Conservation (phyloP, 2,329 filamentous ascomycete species). For the Simplicillium aogashimaense region DNA sequence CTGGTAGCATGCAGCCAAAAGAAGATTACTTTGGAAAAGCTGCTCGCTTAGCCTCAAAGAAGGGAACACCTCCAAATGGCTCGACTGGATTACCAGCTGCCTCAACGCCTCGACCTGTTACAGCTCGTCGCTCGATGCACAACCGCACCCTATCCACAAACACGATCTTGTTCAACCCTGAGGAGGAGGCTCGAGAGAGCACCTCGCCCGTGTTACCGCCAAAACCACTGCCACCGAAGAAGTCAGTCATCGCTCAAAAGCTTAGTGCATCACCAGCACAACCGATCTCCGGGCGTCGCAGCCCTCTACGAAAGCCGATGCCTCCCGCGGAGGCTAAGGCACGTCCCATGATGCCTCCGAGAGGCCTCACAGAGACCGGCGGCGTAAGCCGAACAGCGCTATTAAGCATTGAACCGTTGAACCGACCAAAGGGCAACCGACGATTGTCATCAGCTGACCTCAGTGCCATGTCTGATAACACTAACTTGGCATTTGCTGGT, state of each 20-base stretch:
- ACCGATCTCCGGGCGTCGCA: conserved; percentile 15
- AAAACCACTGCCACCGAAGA: conserved; percentile 25
- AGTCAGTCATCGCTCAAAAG: conserved; percentile 20
- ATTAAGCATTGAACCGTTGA: conserved; percentile 37
- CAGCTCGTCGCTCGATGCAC: conserved; percentile 40
- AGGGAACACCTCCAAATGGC: conserved; percentile 21
- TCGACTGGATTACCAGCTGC: conserved; percentile 14
- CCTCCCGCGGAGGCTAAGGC: conserved; percentile 39
- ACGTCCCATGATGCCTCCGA: conserved; percentile 43
- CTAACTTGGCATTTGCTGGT: conserved; percentile 42
- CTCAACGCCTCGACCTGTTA: conserved; percentile 18
- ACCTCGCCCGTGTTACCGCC: conserved; percentile 14
- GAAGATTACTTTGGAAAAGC: conserved; percentile 5
- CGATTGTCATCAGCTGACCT: conserved; percentile 58
- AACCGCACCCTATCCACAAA: conserved; percentile 67
- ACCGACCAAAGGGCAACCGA: conserved; percentile 25
- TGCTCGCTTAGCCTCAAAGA: conserved; percentile 15
- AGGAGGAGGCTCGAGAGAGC: conserved; percentile 19
- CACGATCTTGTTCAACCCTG: conserved; percentile 76
- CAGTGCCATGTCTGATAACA: conserved; percentile 64
- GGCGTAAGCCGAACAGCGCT: conserved; percentile 34
- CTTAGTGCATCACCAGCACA: conserved; percentile 19
- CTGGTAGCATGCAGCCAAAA: conserved; percentile 20
- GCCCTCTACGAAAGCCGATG: conserved; percentile 35
- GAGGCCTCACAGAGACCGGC: conserved; percentile 22